Evolutionary conservation across 1,284 basidiomycete species (phyloP), one percentile per base, ranked within the genome.

Genomic region (Austropuccinia psidii): DNA sequence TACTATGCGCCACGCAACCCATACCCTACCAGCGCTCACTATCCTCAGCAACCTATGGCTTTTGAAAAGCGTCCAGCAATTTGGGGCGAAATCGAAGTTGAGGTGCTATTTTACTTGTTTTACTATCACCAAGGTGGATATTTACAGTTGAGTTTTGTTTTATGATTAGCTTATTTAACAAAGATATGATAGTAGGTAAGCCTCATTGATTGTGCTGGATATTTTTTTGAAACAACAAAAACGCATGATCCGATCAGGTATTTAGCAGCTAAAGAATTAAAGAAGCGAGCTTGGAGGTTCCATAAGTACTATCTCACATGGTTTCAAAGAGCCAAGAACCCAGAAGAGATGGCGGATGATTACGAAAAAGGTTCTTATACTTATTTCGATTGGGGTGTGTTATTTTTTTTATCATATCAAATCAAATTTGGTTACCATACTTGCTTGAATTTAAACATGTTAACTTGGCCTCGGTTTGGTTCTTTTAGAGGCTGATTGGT

Each of bases 251-350:
- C 3, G 8, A 45, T 13, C 76, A 94, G 91, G 82, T 97, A 90
- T 82, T 87, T 98, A 62, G 95, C 96, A 0, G 96, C 96, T 7
- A 92, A 92, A 80, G 96, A 98, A 83, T 84, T 99, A 76, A 98
- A 98, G 83, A 87, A 91, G 75, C 95, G 98, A 81, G 94, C 91
- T 73, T 99, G 96, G 96, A 88, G 96, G 70, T 99, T 98, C 85
- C 96, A 98, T 82, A 92, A 97, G 77, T 98, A 98, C 83, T 99
- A 98, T 81, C 83, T 98, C 76, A 99, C 96, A 45, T 99, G 96
- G 96, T 99, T 99, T 87, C 96, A 98, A 82, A 87, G 96, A 67
- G 93, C 97, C 79, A 94, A 92, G 27, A 94, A 98, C 81, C 96
- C 96, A n/a, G 93, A 96, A 80, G 93, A 92, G 4, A 98, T 99